These are phyloP conservation scores for Delphinella strobiligena DNA, from an alignment of 2,329 filamentous ascomycete genomes.

Conservation along the genomic window DNA sequence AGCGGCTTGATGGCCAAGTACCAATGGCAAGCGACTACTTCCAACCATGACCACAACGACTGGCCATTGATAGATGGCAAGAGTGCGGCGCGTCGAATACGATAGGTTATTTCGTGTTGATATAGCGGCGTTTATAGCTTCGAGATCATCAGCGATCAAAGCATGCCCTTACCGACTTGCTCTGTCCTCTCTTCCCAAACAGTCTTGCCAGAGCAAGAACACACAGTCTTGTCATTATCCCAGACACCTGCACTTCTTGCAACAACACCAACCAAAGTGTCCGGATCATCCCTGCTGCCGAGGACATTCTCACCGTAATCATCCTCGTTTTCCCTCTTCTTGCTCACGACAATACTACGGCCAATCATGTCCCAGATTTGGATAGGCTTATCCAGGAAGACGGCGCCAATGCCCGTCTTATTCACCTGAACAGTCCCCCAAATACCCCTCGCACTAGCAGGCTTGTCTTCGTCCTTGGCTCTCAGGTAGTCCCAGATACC, in stretches of 20 bases:
- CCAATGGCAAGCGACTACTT: too few relatives aligned
- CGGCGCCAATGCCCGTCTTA: constrained; percentile 60
- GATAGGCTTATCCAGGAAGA: constrained; percentile 70
- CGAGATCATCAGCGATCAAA: constrained; percentile 42
- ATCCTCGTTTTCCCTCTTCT: constrained; percentile 47
- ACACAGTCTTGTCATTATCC: constrained; percentile 98
- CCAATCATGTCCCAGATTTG: constrained; percentile 96
- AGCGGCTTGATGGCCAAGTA: too few relatives aligned
- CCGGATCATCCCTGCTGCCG: constrained; percentile 56
- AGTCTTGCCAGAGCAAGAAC: constrained; percentile 94
- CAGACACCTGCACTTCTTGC: constrained; percentile 93
- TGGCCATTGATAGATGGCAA: too few relatives aligned
- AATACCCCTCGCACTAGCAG: constrained; percentile 44
- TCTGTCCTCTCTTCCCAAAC: constrained; percentile 95
- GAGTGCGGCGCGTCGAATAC: too few relatives aligned
- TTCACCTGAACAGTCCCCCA: constrained; percentile 69
- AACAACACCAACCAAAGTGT: constrained; percentile 86
- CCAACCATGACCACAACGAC: too few relatives aligned
- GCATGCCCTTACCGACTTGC: constrained; percentile 80
- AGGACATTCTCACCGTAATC: not conserved
- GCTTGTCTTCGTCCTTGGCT: constrained; percentile 29
- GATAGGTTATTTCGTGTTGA: too few relatives aligned
- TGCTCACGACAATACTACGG: constrained; percentile 76
- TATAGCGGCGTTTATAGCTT: too few relatives aligned
- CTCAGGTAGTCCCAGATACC: constrained; percentile 59